Base-by-base conservation (phyloP, 768 basidiomycete genomes). In the Cubamyces sp. region DNA sequence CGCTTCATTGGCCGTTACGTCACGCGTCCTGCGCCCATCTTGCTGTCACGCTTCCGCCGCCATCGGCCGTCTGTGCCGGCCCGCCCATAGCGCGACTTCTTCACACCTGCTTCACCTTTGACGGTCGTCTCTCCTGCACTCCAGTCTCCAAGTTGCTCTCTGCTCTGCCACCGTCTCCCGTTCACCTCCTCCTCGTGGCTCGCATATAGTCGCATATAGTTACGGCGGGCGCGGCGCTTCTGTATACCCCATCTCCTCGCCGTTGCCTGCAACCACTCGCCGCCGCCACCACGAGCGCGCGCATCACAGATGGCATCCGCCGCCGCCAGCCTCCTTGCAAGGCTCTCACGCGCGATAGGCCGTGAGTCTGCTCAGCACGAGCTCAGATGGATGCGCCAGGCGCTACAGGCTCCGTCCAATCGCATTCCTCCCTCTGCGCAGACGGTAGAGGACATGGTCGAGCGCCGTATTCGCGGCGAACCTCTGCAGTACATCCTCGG, bases 401-500 rank as follows among this genome's bases (percentile, higher is more conserved):
- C 74, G 19, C 60, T 72, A 60, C 34, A 28, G 3, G 34, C 58
- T 21, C 51, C 54, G 11, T 21, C 60, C 15, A 18, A 49, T 3
- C 34, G 60, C 53, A 40, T 47, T 55, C 30, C 15, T n/a, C 54
- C 53, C 21, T 21, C 46, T 5, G 41, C 53, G 11, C 25, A 51
- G 34, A 45, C 66, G 81, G 34, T 78, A n/a, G 47, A 64, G 12
- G 69, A 75, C 26, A 81, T 90, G 79, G 80, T 95, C 41, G 70
- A 73, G 18, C 82, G 90, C 19, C 78, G 94, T 66, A 70, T 81
- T 28, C 63, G 67, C 16, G 91, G 91, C 12, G 92, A 94, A 74
- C 94, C 94, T 0, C 78, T 97, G 18, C 93, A 96, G 73, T 97
- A 96, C 74, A 92, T 97, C 67, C 80, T 97, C 53, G 94, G 94